Evolutionary conservation across 768 basidiomycete genomes (phyloP).

Genomic region (Hericium erinaceus): DNA sequence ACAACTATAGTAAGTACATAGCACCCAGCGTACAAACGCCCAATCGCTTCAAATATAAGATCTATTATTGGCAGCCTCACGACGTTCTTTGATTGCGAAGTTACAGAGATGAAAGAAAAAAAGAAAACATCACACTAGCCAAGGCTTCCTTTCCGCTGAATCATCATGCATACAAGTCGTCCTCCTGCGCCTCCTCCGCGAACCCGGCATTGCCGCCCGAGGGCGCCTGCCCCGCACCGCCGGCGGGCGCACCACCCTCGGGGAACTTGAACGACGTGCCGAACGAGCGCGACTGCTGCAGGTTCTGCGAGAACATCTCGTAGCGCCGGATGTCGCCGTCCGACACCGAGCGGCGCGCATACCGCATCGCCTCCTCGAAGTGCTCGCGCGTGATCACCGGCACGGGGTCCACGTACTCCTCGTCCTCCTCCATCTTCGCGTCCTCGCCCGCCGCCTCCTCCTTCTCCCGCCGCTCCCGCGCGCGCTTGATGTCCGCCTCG

Average conservation of each 20-base stretch:
- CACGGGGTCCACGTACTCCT: slow-evolving; percentile 77
- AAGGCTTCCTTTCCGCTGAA: too few species aligned
- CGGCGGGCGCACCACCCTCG: slow-evolving; percentile 37
- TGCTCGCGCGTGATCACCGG: slow-evolving; percentile 63
- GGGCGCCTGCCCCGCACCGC: slow-evolving; percentile 17
- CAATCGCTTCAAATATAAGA: too few species aligned
- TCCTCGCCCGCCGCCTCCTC: slow-evolving; percentile 69
- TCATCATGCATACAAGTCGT: slow-evolving; percentile 77
- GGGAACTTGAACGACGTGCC: slow-evolving; percentile 99
- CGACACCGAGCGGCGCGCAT: slow-evolving; percentile 91
- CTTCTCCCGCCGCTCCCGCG: slow-evolving; percentile 72
- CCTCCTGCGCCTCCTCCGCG: slow-evolving; percentile 79
- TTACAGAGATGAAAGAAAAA: too few species aligned
- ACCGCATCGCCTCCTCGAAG: slow-evolving; percentile 99
- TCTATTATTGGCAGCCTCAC: too few species aligned
- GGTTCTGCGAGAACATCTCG: slow-evolving; percentile 54
- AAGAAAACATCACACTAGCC: too few species aligned
- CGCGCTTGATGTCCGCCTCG: slow-evolving; percentile 76
- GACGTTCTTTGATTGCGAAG: too few species aligned
- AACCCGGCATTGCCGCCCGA: slow-evolving; percentile 62
- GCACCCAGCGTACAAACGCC: too few species aligned
- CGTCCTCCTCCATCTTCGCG: slow-evolving; percentile 59
- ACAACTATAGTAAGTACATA: too few species aligned
- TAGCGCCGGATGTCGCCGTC: slow-evolving; percentile 96
- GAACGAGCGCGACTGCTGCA: slow-evolving; percentile 87